Conservation (phyloP, 139 green algal species). For the Diplosphaera chodatii region DNA sequence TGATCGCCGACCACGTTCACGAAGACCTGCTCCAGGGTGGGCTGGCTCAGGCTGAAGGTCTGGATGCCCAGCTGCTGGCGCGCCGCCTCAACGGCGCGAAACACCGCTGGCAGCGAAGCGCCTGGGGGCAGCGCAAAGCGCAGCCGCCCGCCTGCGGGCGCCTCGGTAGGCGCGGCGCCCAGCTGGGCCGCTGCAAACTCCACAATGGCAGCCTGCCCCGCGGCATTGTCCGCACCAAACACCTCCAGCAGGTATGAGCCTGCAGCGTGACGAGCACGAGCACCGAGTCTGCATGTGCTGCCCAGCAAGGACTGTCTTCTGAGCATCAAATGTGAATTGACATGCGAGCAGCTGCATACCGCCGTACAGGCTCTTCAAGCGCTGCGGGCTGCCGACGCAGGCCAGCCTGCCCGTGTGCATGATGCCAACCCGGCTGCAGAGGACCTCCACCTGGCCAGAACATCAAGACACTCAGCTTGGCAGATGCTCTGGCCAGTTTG, state of each 20-base stretch:
- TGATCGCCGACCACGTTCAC: not conserved
- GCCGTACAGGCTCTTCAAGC: slow-evolving; percentile 4
- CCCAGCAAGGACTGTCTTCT: too few relatives aligned
- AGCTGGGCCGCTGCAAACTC: not conserved
- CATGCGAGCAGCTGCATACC: too few relatives aligned
- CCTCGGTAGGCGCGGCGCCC: not conserved
- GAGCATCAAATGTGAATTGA: too few relatives aligned
- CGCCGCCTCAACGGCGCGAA: not conserved
- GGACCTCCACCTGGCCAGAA: slow-evolving; percentile 9
- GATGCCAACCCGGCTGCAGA: slow-evolving; percentile 34
- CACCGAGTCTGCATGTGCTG: not conserved
- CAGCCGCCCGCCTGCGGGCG: not conserved
- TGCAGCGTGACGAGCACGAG: not conserved
- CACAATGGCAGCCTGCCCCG: not conserved
- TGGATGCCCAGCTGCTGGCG: not conserved
- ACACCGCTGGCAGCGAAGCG: not conserved
- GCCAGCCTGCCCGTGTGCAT: slow-evolving; percentile 9
- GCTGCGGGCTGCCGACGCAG: slow-evolving; percentile 2
- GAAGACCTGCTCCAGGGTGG: not conserved
- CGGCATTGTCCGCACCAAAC: not conserved
- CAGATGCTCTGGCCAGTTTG: too few relatives aligned
- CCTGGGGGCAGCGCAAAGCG: not conserved
- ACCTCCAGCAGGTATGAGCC: not conserved
- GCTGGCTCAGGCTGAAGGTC: not conserved
- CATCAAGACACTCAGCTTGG: too few relatives aligned